Evolutionary conservation across 345 rosid genomes (phyloP), one percentile per base, ranked within the genome.

Genomic region (Syzygium jambos): DNA sequence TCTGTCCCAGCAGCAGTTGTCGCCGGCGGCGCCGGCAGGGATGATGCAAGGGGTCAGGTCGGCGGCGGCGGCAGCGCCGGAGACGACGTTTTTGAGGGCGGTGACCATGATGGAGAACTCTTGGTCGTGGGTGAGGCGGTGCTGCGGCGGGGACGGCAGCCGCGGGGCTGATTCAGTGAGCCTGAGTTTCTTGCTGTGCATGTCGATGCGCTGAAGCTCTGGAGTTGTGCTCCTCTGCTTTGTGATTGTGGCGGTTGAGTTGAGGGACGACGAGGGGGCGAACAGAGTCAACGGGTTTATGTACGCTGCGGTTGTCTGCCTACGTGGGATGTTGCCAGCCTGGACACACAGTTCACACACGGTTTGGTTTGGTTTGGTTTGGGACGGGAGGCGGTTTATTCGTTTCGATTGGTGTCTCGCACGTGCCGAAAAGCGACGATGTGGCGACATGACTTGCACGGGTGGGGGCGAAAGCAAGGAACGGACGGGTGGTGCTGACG

Each of bases 41-140:
- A 34, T 21, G 80, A 73, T 21, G 80, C 11, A 73, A 73, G 80
- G 80, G 49, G 11, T 11, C 2, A 41, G 13, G 49, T 38, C 80
- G 46, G 86, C 10, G 38, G n/a, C 12, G 56, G 49, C 55, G 68
- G 43, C 61, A 56, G 63, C 30, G 84, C 15, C 87, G 85, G 16
- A 87, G 84, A 57, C 41, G 78, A 78, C 84, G 87, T 16, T 41
- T 4, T 9, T 83, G 82, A 93, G 91, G 9, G 94, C 94, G 13
- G 94, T 87, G 86, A 96, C 98, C 92, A 98, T 93, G 91, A 93
- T 87, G 14, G 95, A 87, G 87, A 89, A 87, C 86, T 98, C 99
- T 51, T 94, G 95, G 65, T 96, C 96, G 22, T 80, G 87, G 29
- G 94, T 90, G 80, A 94, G 90, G 17, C 91, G 94, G 59, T 34